These are phyloP conservation scores for Boletus bicolor DNA, from an alignment of 768 basidiomycete genomes.

Conservation along the genomic window DNA sequence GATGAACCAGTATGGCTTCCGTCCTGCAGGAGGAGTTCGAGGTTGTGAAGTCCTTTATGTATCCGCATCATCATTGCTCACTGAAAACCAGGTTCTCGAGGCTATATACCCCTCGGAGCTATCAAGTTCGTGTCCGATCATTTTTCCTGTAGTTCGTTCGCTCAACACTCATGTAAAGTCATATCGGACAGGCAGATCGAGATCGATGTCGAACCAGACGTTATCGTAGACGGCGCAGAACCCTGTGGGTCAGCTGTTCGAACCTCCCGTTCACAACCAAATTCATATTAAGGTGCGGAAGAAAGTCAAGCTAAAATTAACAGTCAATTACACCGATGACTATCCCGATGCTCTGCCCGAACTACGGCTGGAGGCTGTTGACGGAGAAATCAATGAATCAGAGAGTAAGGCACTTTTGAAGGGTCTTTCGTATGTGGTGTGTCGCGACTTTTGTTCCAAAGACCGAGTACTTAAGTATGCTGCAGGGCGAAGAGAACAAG, in stretches of 20 bases:
- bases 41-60: conserved; percentile 42
- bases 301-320: conserved; percentile 73
- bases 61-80: conserved; percentile 8
- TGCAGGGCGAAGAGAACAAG: conserved; percentile 76
- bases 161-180: conserved; percentile 66
- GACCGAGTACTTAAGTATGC: not conserved
- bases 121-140: conserved; percentile 64
- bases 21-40: conserved; percentile 87
- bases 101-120: conserved; percentile 95
- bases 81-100: conserved; percentile 70
- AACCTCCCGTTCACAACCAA: conserved; percentile 2
- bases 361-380: conserved; percentile 59
- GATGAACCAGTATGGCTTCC: conserved; percentile 46
- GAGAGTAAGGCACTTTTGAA: conserved; percentile 55
- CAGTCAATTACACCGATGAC: conserved; percentile 70
- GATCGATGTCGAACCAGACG: conserved; percentile 88
- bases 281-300: conserved; percentile 12
- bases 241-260: conserved; percentile 40
- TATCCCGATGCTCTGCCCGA: conserved; percentile 86
- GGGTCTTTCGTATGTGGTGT: conserved; percentile 55
- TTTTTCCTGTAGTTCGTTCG: conserved; percentile 29
- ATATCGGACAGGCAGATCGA: conserved; percentile 76
- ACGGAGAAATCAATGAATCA: conserved; percentile 60
- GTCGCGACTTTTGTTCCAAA: conserved; percentile 21
- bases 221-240: conserved; percentile 57